Conservation (phyloP, 306 rosid species). For the Trichosanthes cucumerina region DNA sequence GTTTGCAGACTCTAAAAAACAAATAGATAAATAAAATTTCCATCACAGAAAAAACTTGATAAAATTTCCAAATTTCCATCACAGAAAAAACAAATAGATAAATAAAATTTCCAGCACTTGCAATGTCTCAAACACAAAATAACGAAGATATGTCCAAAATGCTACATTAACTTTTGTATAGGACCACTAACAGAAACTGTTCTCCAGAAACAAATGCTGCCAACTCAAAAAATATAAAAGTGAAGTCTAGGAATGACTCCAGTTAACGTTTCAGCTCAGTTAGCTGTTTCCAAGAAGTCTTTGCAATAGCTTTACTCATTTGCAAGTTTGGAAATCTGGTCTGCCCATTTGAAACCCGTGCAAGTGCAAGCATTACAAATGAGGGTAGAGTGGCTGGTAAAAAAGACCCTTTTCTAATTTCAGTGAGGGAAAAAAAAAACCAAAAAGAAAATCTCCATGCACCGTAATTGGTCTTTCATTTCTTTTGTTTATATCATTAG, state of each 20-base stretch:
- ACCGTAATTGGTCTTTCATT: not conserved
- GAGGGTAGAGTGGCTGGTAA: not conserved
- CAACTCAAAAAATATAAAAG: not conserved
- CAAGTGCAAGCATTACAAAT: not conserved
- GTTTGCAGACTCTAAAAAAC: not conserved
- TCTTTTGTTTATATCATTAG: not conserved
- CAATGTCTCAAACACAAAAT: not conserved
- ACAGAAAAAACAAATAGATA: too few relatives aligned
- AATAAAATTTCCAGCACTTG: not conserved
- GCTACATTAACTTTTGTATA: not conserved
- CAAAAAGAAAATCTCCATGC: not conserved
- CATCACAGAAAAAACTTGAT: not conserved
- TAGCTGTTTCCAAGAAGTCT: not conserved
- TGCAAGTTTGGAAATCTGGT: not conserved
- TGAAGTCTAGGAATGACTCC: not conserved
- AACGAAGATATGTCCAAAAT: not conserved
- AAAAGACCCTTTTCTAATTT: not conserved
- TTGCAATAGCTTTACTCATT: not conserved
- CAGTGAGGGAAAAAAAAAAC: not conserved
- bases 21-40: not conserved
- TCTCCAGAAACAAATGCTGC: not conserved
- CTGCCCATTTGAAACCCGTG: not conserved
- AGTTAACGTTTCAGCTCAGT: not conserved
- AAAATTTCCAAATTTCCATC: not conserved
- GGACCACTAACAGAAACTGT: not conserved